Percentiles rank a stretch among this genome's conserved stretches.
Conservation (phyloP, 2,329 filamentous ascomycete species). For the Pseudogymnoascus sp. region DNA sequence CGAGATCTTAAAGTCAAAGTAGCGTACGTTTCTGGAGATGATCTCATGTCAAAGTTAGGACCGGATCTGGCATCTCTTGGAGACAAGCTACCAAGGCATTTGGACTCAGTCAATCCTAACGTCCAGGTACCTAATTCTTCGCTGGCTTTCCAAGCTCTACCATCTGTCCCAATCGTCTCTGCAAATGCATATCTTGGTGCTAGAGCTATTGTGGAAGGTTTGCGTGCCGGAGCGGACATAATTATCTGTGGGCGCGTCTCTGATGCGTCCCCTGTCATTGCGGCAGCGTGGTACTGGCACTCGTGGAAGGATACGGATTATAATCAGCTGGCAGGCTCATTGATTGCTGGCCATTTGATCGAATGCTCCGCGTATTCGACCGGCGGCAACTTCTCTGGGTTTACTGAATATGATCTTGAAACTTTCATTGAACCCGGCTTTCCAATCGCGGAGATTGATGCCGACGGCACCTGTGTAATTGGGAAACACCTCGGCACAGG, state of each 20-base stretch:
- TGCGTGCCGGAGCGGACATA: constrained; percentile 36
- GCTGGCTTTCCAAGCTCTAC: constrained; percentile 20
- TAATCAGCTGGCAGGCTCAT: constrained; percentile 33
- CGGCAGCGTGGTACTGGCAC: constrained; percentile 38
- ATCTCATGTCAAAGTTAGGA: too few species aligned
- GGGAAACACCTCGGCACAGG: constrained; percentile 36
- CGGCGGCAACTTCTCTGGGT: constrained; percentile 18
- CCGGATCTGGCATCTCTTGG: too few species aligned
- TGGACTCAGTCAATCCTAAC: constrained; percentile 35
- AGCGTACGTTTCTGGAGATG: too few species aligned
- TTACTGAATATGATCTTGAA: constrained; percentile 28
- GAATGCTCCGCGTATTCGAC: constrained; percentile 25
- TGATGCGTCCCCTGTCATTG: constrained; percentile 38
- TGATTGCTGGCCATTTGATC: constrained; percentile 28
- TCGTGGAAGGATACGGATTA: constrained; percentile 33
- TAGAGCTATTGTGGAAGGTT: constrained; percentile 33
- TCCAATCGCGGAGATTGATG: constrained; percentile 39
- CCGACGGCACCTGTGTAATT: constrained; percentile 34
- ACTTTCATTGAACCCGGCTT: constrained; percentile 39
- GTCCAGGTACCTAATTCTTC: constrained; percentile 28
- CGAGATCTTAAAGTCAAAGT: too few species aligned
- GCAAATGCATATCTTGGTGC: constrained; percentile 49
- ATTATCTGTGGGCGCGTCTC: constrained; percentile 38
- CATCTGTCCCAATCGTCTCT: constrained; percentile 26
- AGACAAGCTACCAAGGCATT: constrained; percentile 23